Evolutionary conservation across 164 flowering plant species (phyloP).

Genomic region (Brasenia schreberi): DNA sequence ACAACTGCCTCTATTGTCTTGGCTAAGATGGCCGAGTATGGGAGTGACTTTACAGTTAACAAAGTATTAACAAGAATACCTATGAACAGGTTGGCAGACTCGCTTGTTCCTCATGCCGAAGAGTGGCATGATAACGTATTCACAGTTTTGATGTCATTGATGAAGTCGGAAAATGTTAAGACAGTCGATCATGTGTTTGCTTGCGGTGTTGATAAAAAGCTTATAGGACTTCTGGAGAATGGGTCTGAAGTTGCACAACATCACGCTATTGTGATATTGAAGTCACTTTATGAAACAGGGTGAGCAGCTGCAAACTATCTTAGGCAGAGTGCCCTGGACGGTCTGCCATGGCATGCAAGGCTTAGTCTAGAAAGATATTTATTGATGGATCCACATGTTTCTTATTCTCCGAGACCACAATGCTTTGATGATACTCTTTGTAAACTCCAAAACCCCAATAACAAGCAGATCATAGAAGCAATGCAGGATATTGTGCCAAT

Average conservation of each 20-base stretch:
- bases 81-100: slow-evolving; percentile 15
- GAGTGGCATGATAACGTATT: slow-evolving; percentile 34
- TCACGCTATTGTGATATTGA: slow-evolving; percentile 26
- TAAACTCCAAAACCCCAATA: slow-evolving; percentile 17
- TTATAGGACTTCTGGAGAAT: slow-evolving; percentile 23
- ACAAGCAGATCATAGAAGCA: slow-evolving; percentile 19
- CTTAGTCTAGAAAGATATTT: slow-evolving; percentile 25
- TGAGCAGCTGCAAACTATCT: slow-evolving; percentile 16
- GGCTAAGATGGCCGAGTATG: slow-evolving; percentile 32
- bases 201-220: slow-evolving; percentile 26
- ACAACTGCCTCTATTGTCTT: slow-evolving; percentile 20
- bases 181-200: slow-evolving; percentile 32
- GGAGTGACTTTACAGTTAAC: slow-evolving; percentile 19
- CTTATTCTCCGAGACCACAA: slow-evolving; percentile 21
- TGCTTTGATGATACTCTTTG: slow-evolving; percentile 25
- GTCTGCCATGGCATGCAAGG: slow-evolving; percentile 41
- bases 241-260: slow-evolving; percentile 38
- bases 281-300: slow-evolving; percentile 26
- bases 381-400: slow-evolving; percentile 11
- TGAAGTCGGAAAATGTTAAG: slow-evolving; percentile 25
- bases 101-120: slow-evolving; percentile 20
- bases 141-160: slow-evolving; percentile 24
- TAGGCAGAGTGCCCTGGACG: slow-evolving; percentile 18
- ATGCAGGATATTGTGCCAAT: slow-evolving; percentile 36
- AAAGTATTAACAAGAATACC: slow-evolving; percentile 24